phyloP scores from a whole-genome alignment of 305 asterid species.

The Withania somnifera region DNA sequence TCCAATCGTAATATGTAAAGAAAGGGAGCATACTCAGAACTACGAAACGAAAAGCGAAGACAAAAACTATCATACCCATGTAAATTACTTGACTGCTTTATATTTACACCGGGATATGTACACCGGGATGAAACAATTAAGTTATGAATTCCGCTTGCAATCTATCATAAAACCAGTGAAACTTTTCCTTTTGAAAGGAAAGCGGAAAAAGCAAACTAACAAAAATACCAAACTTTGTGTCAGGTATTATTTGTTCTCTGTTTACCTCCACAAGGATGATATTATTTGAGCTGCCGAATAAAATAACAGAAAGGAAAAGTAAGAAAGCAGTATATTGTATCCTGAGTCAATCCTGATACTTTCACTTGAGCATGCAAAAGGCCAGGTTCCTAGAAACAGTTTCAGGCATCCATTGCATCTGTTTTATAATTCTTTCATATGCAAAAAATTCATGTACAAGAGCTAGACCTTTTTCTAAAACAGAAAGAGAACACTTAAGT shows the following conservation, averaged over 20 bases:
- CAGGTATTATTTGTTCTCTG: neutral
- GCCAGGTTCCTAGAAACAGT: neutral
- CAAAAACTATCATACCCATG: neutral
- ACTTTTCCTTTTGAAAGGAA: neutral
- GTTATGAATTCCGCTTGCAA: neutral
- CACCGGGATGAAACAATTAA: neutral
- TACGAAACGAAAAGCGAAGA: neutral
- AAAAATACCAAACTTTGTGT: neutral
- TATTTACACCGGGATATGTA: neutral
- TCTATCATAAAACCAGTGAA: neutral
- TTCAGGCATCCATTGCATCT: neutral
- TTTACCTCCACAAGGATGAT: neutral
- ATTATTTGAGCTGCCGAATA: neutral
- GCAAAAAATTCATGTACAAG: neutral
- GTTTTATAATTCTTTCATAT: neutral
- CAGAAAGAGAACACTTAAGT: neutral
- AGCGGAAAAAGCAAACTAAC: neutral
- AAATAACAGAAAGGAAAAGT: neutral
- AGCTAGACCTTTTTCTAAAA: neutral
- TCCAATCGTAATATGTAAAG: neutral
- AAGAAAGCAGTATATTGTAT: neutral
- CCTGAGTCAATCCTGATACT: neutral
- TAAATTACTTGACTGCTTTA: neutral
- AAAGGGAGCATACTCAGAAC: neutral
- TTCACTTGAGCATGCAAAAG: neutral